These are phyloP conservation scores for Solanum aculeatissimum DNA, from an alignment of 305 asterid genomes.

Conservation along the genomic window DNA sequence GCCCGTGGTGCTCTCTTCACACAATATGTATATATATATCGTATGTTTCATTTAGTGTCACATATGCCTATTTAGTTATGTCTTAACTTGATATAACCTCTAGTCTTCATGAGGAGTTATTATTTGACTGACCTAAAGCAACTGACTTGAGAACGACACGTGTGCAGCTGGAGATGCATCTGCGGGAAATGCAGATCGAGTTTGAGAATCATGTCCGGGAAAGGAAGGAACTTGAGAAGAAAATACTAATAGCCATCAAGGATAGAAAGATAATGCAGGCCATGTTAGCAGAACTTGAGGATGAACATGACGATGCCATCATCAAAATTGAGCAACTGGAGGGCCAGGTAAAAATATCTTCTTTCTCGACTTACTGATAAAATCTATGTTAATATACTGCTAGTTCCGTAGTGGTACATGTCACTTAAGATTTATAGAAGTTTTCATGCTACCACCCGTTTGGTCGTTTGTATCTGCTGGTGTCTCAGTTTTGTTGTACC, in stretches of 20 bases:
- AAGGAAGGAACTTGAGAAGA: constrained; percentile 30
- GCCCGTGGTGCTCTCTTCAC: too few species aligned
- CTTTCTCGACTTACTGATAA: neutral
- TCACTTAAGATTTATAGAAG: neutral
- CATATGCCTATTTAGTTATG: neutral
- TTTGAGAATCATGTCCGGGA: constrained; percentile 35
- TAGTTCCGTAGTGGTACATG: neutral
- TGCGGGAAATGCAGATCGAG: constrained; percentile 33
- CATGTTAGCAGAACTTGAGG: constrained; percentile 49
- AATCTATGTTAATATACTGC: neutral
- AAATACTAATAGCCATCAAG: constrained; percentile 16
- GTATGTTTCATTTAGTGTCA: neutral
- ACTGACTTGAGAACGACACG: neutral
- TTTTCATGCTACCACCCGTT: neutral
- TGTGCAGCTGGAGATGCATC: constrained; percentile 50
- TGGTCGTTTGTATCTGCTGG: neutral
- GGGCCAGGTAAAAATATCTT: constrained; percentile 28
- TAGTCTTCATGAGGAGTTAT: neutral
- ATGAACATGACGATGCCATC: constrained; percentile 50
- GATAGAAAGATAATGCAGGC: constrained; percentile 24
- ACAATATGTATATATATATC: neutral
- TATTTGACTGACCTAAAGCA: neutral
- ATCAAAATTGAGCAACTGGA: constrained; percentile 35
- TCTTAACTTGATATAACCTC: neutral
- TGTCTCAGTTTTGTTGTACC: neutral